Evolutionary conservation across 495 filamentous ascomycete species (phyloP).

Genomic region (Penicillium paxilli): DNA sequence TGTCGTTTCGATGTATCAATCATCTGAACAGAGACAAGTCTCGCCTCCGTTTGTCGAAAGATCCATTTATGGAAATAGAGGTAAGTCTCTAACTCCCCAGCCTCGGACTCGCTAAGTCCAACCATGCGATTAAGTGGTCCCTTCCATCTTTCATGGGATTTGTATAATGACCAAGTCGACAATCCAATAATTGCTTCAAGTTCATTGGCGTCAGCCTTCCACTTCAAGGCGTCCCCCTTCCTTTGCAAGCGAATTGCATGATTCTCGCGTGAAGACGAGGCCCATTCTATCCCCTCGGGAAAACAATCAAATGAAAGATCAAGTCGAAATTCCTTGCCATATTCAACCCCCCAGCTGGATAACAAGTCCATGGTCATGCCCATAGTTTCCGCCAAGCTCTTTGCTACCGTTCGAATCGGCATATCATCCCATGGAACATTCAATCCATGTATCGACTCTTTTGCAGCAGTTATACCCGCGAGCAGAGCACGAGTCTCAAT

Average conservation of each 20-base stretch:
- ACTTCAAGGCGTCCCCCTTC: constrained; percentile 26
- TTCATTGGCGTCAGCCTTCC: constrained; percentile 25
- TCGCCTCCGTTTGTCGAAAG: constrained; percentile 28
- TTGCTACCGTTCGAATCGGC: constrained; percentile 29
- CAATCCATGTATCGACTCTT: constrained; percentile 1
- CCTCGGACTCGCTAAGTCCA: constrained; percentile 24
- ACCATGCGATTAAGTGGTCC: constrained; percentile 26
- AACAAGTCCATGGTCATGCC: constrained; percentile 35
- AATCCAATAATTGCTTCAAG: constrained; percentile 38
- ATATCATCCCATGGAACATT: constrained; percentile 33
- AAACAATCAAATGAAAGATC: constrained; percentile 21
- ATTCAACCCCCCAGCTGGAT: constrained; percentile 26
- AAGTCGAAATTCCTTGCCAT: constrained; percentile 19
- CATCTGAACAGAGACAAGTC: constrained; percentile 13
- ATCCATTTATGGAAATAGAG: constrained; percentile 44
- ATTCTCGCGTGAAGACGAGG: neutral
- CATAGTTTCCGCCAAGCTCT: constrained; percentile 27
- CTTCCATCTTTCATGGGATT: constrained; percentile 15
- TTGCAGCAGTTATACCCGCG: constrained; percentile 24
- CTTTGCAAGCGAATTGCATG: constrained; percentile 11
- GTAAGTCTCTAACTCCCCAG: constrained; percentile 21
- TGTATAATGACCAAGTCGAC: constrained; percentile 36
- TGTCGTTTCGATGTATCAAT: constrained; percentile 18
- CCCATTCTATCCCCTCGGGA: neutral
- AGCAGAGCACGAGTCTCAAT: constrained; percentile 31